These are phyloP conservation scores for Piromyces finnis DNA, from an alignment of 192 early-diverging fungal genomes.

Conservation along the genomic window DNA sequence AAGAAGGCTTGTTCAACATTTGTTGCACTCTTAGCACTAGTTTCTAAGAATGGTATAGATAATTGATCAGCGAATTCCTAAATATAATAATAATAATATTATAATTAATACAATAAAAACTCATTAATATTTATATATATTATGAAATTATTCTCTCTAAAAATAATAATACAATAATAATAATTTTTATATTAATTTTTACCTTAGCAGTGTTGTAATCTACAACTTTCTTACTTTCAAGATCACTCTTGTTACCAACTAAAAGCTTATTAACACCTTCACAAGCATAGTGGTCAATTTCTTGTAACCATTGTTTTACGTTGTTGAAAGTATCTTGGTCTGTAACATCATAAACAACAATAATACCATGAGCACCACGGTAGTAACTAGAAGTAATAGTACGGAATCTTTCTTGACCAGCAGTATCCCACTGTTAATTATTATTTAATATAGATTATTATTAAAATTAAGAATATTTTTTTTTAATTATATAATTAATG, in stretches of 20 bases:
- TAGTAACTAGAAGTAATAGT: conserved; percentile 98
- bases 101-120: too few species aligned
- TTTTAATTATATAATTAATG: too few species aligned
- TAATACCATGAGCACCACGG: conserved; percentile 93
- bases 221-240: conserved; percentile 83
- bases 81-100: not conserved
- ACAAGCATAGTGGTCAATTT: conserved; percentile 92
- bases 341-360: conserved; percentile 97
- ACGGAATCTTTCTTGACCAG: conserved; percentile 96
- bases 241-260: conserved; percentile 97
- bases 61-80: conserved; percentile 87
- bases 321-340: conserved; percentile 88
- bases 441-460: not conserved
- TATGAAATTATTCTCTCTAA: too few species aligned
- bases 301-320: conserved; percentile 96
- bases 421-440: conserved; percentile 72
- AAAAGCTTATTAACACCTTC: conserved; percentile 96
- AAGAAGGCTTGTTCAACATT: conserved; percentile 99
- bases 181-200: too few species aligned
- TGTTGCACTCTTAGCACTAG: conserved; percentile 88
- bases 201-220: conserved; percentile 56
- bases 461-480: not conserved
- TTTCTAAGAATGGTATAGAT: conserved; percentile 88
- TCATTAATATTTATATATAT: too few species aligned
- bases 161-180: too few species aligned